A percentile compares a stretch with the other conserved stretches of the same genome.
Evolutionary conservation across 176 grass and related monocot genomes (phyloP).

Genomic region (Miscanthus lutarioriparius): DNA sequence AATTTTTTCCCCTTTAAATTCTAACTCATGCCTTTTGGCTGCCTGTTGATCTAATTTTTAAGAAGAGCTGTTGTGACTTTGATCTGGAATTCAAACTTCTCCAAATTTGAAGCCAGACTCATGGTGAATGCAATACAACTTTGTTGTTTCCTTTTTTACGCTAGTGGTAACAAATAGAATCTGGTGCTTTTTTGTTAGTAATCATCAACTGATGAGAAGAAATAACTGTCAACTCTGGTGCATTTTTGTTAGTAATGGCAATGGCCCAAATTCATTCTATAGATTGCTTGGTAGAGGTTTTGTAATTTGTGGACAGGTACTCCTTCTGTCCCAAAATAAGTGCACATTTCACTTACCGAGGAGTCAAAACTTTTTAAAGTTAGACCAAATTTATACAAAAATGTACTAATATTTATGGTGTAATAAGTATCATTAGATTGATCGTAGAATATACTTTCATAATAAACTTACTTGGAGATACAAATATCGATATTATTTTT

Average conservation of each 20-base stretch:
- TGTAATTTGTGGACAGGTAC: slow-evolving; percentile 5
- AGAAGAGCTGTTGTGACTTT: slow-evolving; percentile 8
- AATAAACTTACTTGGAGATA: too few species aligned
- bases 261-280: not conserved
- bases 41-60: slow-evolving; percentile 9
- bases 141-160: slow-evolving; percentile 20
- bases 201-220: slow-evolving; percentile 21
- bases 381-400: not conserved
- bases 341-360: not conserved
- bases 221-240: slow-evolving; percentile 6
- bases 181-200: not conserved
- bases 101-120: not conserved
- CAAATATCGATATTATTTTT: not conserved
- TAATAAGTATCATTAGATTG: too few species aligned
- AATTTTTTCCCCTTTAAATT: slow-evolving; percentile 25
- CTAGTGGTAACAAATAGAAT: slow-evolving; percentile 15
- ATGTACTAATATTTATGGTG: not conserved
- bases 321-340: not conserved
- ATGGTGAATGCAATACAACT: not conserved
- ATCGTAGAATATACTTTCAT: too few species aligned
- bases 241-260: slow-evolving; percentile 11
- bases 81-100: slow-evolving; percentile 16
- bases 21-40: slow-evolving; percentile 30
- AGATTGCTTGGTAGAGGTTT: slow-evolving; percentile 9
- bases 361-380: not conserved